Evolutionary conservation across 2,329 filamentous ascomycete species (phyloP).

Genomic region (Bertia moriformis): DNA sequence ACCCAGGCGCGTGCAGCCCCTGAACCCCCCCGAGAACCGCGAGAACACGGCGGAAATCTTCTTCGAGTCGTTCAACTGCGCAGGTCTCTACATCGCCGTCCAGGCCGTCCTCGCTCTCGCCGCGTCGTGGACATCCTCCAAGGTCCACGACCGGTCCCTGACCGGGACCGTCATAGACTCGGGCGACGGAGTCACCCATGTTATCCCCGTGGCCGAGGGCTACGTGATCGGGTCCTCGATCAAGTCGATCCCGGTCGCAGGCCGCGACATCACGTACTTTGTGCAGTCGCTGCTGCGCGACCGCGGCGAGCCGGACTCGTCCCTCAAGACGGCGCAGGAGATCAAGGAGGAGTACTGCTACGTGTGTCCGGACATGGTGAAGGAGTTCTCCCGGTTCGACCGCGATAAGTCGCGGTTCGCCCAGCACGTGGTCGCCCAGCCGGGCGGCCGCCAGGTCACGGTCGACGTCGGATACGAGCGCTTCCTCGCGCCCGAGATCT

Average conservation of each 20-base stretch:
- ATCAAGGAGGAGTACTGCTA: conserved; percentile 99
- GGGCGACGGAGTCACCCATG: conserved; percentile 95
- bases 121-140: conserved; percentile 95
- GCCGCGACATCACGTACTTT: conserved; percentile 97
- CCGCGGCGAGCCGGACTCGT: conserved; percentile 89
- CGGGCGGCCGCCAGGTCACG: conserved; percentile 68
- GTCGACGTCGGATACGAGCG: conserved; percentile 96
- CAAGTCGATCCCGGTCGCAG: conserved; percentile 96
- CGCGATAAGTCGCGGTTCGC: conserved; percentile 80
- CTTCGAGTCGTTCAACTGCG: conserved; percentile 99
- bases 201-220: conserved; percentile 94
- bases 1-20: conserved; percentile 41
- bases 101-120: conserved; percentile 92
- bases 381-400: conserved; percentile 92
- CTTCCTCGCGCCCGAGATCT: conserved; percentile 95
- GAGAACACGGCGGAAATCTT: conserved; percentile 99
- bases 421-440: conserved; percentile 75
- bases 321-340: conserved; percentile 89
- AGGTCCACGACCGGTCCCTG: conserved; percentile 87
- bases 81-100: conserved; percentile 94
- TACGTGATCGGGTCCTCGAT: conserved; percentile 99
- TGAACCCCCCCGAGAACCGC: conserved; percentile 96
- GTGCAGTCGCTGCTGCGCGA: conserved; percentile 92
- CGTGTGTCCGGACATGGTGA: conserved; percentile 95
- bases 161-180: conserved; percentile 98